Evolutionary conservation across 2,329 filamentous ascomycete species (phyloP).

Genomic region (Paraphoma chrysanthemicola): DNA sequence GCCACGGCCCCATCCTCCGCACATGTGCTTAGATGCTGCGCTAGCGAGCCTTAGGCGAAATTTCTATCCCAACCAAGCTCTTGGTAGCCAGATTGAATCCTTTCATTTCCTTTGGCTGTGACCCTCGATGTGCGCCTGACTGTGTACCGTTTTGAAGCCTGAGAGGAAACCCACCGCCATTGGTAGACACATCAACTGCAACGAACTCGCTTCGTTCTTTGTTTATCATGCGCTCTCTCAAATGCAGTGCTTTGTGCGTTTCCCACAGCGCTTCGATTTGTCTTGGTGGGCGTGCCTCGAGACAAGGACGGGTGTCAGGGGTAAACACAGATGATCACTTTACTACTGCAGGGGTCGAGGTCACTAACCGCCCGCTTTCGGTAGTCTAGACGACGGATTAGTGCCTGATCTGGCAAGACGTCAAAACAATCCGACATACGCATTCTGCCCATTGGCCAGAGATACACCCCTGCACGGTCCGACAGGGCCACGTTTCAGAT

Average conservation of each 20-base stretch:
- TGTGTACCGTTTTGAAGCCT: constrained; percentile 17
- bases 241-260: constrained; percentile 11
- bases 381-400: constrained; percentile 24
- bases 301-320: constrained; percentile 28
- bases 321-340: constrained; percentile 23
- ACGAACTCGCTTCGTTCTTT: constrained; percentile 50
- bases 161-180: constrained; percentile 10
- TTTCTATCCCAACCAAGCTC: constrained; percentile 18
- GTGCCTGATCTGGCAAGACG: constrained; percentile 12
- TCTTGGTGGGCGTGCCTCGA: constrained; percentile 18
- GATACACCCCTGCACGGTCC: constrained; percentile 4
- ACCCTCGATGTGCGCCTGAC: constrained; percentile 14
- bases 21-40: constrained; percentile 31
- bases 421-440: constrained; percentile 5
- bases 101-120: constrained; percentile 30
- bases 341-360: constrained; percentile 28
- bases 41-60: constrained; percentile 25
- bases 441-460: constrained; percentile 18
- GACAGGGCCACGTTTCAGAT: constrained; percentile 32
- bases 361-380: constrained; percentile 25
- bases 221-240: not conserved
- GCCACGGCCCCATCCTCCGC: constrained; percentile 30
- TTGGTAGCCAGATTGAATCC: constrained; percentile 29
- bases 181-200: constrained; percentile 14
- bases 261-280: constrained; percentile 23